A percentile compares a stretch with the other conserved stretches of the same genome.
Conservation (phyloP, 1,284 basidiomycete species). For the Ceratobasidium sp. region DNA sequence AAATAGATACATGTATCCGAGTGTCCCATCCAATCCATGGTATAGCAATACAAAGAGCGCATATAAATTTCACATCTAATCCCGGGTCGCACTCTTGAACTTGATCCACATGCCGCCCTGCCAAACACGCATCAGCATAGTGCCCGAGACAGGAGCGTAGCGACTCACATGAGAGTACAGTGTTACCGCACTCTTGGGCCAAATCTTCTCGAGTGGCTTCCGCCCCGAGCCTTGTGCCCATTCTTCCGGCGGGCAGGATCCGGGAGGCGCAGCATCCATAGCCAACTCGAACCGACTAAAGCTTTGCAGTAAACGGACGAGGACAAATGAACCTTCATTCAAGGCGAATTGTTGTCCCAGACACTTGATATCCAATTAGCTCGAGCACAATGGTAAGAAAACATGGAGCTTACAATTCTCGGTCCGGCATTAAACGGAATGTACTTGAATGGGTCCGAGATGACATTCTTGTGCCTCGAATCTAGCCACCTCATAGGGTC, state of each 20-base stretch:
- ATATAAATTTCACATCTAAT: neutral
- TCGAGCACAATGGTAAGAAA: neutral
- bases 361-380: constrained; percentile 1
- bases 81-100: constrained; percentile 14
- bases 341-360: constrained; percentile 40
- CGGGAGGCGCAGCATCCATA: constrained; percentile 38
- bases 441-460: constrained; percentile 40
- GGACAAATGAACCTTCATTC: constrained; percentile 40
- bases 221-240: constrained; percentile 40
- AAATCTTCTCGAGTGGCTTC: constrained; percentile 38
- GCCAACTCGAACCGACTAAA: constrained; percentile 39
- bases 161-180: constrained; percentile 40
- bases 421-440: constrained; percentile 41
- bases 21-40: neutral
- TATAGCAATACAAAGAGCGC: neutral
- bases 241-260: constrained; percentile 37
- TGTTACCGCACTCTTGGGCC: constrained; percentile 40
- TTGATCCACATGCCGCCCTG: constrained; percentile 38
- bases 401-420: constrained; percentile 36
- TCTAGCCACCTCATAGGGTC: constrained; percentile 63
- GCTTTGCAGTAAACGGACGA: constrained; percentile 38
- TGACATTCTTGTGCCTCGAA: constrained; percentile 47
- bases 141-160: neutral
- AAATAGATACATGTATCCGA: neutral
- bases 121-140: neutral